Evolutionary conservation across 768 basidiomycete genomes (phyloP).

Genomic region (Mycena pura): DNA sequence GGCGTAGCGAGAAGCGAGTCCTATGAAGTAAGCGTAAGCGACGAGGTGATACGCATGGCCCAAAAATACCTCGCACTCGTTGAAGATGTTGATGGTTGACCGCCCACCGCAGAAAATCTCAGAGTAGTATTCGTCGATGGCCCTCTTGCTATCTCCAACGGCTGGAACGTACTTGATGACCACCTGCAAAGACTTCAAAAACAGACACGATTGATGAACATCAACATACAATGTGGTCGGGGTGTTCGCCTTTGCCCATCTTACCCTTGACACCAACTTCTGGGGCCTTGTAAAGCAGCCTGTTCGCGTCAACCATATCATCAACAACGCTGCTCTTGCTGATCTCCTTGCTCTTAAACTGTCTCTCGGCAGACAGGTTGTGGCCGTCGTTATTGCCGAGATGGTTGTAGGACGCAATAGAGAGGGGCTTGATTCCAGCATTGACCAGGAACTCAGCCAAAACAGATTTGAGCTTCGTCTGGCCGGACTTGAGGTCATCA

Average conservation of each 20-base stretch:
- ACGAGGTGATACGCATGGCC: not conserved
- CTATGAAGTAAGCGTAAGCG: conserved; percentile 41
- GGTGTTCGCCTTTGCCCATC: conserved; percentile 90
- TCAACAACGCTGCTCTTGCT: conserved; percentile 96
- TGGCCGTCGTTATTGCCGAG: conserved; percentile 97
- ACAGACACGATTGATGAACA: not conserved
- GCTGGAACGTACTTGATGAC: conserved; percentile 98
- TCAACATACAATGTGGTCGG: conserved; percentile 76
- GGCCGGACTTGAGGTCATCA: conserved; percentile 97
- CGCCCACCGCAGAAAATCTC: conserved; percentile 97
- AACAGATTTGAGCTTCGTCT: conserved; percentile 96
- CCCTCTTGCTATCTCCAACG: conserved; percentile 95
- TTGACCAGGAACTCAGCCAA: conserved; percentile 98
- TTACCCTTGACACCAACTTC: conserved; percentile 56
- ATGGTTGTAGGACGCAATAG: conserved; percentile 98
- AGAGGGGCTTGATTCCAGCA: conserved; percentile 96
- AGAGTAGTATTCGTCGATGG: conserved; percentile 99
- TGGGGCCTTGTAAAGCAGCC: conserved; percentile 87
- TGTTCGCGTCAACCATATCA: conserved; percentile 95
- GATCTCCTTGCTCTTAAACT: conserved; percentile 99
- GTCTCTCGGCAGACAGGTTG: conserved; percentile 86
- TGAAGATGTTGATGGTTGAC: conserved; percentile 95
- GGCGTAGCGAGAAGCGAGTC: conserved; percentile 96
- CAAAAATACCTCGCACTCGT: conserved; percentile 85
- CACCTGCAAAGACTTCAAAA: conserved; percentile 36